Evolutionary conservation across 2,329 filamentous ascomycete species (phyloP).

Genomic region (Neofusicoccum ribis): DNA sequence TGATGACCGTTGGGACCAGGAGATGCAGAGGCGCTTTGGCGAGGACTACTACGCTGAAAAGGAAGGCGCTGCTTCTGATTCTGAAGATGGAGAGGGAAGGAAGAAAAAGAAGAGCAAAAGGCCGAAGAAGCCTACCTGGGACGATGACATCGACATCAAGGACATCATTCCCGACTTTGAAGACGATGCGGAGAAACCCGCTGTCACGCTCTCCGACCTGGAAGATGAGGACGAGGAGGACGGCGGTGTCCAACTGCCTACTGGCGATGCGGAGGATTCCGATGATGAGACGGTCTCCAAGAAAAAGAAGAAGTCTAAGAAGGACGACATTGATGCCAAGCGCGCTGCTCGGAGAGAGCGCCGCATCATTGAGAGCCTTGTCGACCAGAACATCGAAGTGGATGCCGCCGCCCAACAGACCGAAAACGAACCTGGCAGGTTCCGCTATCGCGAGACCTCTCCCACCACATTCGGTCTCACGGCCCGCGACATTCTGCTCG

Average conservation of each 20-base stretch:
- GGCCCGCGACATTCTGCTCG: constrained; percentile 85
- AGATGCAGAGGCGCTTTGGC: constrained; percentile 86
- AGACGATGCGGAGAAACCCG: constrained; percentile 49
- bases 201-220: constrained; percentile 58
- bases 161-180: constrained; percentile 88
- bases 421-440: constrained; percentile 55
- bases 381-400: constrained; percentile 78
- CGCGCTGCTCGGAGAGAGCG: constrained; percentile 78
- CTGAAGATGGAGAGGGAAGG: constrained; percentile 27
- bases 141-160: constrained; percentile 96
- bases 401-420: constrained; percentile 58
- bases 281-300: constrained; percentile 32
- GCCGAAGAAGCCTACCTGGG: constrained; percentile 84
- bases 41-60: constrained; percentile 82
- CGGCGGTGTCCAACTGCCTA: constrained; percentile 29
- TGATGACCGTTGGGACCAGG: constrained; percentile 82
- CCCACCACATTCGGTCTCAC: constrained; percentile 89
- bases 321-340: constrained; percentile 58
- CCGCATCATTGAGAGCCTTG: constrained; percentile 78
- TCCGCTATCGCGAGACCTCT: constrained; percentile 93
- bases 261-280: constrained; percentile 34
- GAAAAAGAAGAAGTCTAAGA: constrained; percentile 46
- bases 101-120: constrained; percentile 55
- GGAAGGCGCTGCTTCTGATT: constrained; percentile 44
- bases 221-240: constrained; percentile 46